Base-by-base conservation (phyloP, 164 flowering plant genomes). In the Santalum album region DNA sequence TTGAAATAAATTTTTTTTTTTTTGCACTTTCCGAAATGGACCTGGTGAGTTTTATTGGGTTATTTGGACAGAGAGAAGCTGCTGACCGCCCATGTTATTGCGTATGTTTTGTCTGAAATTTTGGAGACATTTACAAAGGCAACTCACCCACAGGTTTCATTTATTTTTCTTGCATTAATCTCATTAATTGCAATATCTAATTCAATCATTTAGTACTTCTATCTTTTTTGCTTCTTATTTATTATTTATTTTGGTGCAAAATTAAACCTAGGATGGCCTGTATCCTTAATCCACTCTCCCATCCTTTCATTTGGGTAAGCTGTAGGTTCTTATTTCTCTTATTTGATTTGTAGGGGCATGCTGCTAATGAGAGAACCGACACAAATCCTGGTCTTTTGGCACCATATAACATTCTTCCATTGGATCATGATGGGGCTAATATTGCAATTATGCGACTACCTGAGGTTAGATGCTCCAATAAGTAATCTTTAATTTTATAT, bases 361-460 rank as follows among this genome's bases (percentile, higher is more conserved):
- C 72, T 56, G 82, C 70, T 17, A 66, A 67, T 71, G 84, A 77
- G n/a, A 70, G 66, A 18, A 59, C 65, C 35, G 68, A 58, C 23
- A 64, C 59, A 25, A 77, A 73, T 54, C 62, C 86, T 44, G 72
- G 72, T 54, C 61, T 69, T 35, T 79, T 63, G 61, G 73, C 59
- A 53, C 78, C 87, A 15, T 87, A 82, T 71, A 92, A 89, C 73
- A 85, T 92, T 61, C 89, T 92, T 61, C 96, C 99, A 35, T 90
- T 92, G 60, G 90, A 80, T 70, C 76, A 73, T 49, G 87, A 78
- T 60, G 80, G 86, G 61, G 73, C 75, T 60, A 77, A 79, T 52
- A 95, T 81, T 52, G 75, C 94, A 53, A 87, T 89, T 57, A 83
- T 84, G 99, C 91, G 78, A 63, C 73, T 83, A 43, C 84, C 86